phyloP scores from a whole-genome alignment of 352 stramenopile genomes.

The Pythium vanterpoolii region DNA sequence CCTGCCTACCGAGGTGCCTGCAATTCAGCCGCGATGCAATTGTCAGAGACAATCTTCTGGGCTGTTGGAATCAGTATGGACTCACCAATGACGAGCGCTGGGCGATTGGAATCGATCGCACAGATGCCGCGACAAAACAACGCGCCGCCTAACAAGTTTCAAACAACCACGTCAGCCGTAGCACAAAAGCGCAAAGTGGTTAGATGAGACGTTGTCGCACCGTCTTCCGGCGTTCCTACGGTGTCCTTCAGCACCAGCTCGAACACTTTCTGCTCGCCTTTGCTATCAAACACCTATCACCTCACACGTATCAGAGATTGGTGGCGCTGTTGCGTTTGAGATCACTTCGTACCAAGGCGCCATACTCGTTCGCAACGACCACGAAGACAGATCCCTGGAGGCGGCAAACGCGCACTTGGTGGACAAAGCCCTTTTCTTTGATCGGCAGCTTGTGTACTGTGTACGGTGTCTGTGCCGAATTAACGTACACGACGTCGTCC shows the following conservation, averaged over 20 bases:
- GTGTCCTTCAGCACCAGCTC: slow-evolving; percentile 58
- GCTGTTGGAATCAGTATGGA: background rate
- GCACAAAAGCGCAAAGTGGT: too few species aligned
- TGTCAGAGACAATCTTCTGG: background rate
- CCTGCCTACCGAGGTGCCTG: slow-evolving; percentile 57
- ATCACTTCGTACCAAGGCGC: slow-evolving; percentile 36
- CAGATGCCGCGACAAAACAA: slow-evolving; percentile 66
- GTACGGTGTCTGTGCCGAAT: slow-evolving; percentile 22
- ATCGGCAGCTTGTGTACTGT: slow-evolving; percentile 25
- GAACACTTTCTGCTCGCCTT: slow-evolving; percentile 49
- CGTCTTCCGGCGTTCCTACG: slow-evolving; percentile 40
- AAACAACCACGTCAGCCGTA: too few species aligned
- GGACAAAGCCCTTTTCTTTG: slow-evolving; percentile 25
- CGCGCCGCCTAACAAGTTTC: slow-evolving; percentile 26
- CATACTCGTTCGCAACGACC: slow-evolving; percentile 60
- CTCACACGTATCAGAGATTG: background rate
- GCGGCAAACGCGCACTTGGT: slow-evolving; percentile 72
- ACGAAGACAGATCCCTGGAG: slow-evolving; percentile 45
- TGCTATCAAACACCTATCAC: slow-evolving; percentile 58
- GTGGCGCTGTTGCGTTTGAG: background rate
- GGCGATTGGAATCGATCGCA: slow-evolving; percentile 43
- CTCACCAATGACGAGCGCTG: slow-evolving; percentile 47
- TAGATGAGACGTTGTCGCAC: too few species aligned
- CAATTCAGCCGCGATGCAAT: background rate
- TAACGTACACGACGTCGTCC: slow-evolving; percentile 27